Evolutionary conservation across 768 basidiomycete genomes (phyloP), one percentile per base, ranked within the genome.

Genomic region (Boletus pseudo-olivaceus): DNA sequence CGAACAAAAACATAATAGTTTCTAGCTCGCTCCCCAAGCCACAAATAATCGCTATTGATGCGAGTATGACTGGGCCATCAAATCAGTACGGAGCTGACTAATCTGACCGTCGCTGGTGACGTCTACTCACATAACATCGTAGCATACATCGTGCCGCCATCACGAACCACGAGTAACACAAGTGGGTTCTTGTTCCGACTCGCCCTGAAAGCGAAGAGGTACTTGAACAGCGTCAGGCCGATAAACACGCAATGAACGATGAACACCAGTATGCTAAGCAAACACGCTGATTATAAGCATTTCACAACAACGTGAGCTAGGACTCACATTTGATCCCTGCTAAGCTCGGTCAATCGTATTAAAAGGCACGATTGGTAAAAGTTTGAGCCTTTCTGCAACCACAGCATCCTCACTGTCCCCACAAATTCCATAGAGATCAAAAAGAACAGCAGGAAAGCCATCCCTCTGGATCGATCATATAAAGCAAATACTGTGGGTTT

Each of bases 141-240:
- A 30, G n/a, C 49, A 43, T 58, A 65, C 3, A 59, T 53, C 33
- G 33, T 55, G 30, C 53, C 52, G 27, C 51, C 33, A 27, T 64
- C 61, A 35, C 58, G 59, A 40, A 67, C 38, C 23, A 65, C 38
- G 9, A 67, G 56, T 11, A 55, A 58, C n/a, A 67, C 54, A 7
- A 65, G 57, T 9, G 62, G 58, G 2, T 56, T 51, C 26, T 62
- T 58, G 4, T 55, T 55, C 59, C 56, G 56, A 4, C 62, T 56
- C n/a, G 49, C 53, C 53, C 46, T 66, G 34, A 45, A 37, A 38
- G 58, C 53, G 3, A 47, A 12, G 27, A 47, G 38, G 34, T 64
- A 67, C 51, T 67, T 65, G 59, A 55, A 46, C 41, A 51, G 17
- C 3, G 64, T 67, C 41, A 65, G 26, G 43, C 46, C 8, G 11